Evolutionary conservation across 352 stramenopile species (phyloP).

Genomic region (Blastocystis sp.): DNA sequence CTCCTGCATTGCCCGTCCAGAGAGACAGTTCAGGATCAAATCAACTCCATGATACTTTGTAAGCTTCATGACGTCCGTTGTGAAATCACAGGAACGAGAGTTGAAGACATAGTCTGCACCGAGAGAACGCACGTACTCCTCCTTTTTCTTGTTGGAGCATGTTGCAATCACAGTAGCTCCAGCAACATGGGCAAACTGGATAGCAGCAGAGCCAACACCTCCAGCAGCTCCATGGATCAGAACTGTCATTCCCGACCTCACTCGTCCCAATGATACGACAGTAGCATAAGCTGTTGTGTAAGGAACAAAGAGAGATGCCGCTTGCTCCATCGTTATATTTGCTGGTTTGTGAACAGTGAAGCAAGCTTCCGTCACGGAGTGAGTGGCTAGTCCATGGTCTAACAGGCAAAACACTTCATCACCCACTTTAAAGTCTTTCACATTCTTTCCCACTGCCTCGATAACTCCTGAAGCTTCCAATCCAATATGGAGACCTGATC

Average conservation of each 20-base stretch:
- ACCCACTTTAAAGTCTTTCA: constrained; percentile 29
- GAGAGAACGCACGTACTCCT: constrained; percentile 24
- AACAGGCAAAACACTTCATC: constrained; percentile 48
- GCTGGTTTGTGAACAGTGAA: background rate
- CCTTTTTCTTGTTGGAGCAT: constrained; percentile 56
- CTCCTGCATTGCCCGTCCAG: constrained; percentile 26
- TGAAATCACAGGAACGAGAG: constrained; percentile 21
- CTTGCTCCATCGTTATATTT: constrained; percentile 36
- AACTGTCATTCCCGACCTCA: background rate
- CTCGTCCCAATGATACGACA: constrained; percentile 8
- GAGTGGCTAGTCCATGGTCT: constrained; percentile 11
- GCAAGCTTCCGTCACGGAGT: constrained; percentile 5
- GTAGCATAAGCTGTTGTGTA: constrained; percentile 59
- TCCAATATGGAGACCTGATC: constrained; percentile 33
- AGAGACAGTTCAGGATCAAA: constrained; percentile 53
- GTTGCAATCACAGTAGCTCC: constrained; percentile 55
- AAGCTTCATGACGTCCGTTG: background rate
- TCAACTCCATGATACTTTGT: constrained; percentile 5
- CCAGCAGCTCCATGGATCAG: constrained; percentile 57
- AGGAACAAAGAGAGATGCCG: background rate
- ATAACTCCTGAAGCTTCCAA: constrained; percentile 42
- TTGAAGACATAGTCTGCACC: constrained; percentile 40
- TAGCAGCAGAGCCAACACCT: constrained; percentile 35
- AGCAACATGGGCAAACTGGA: constrained; percentile 21
- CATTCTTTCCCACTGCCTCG: constrained; percentile 27